Base-by-base conservation (phyloP, 352 stramenopile genomes). In the Phytophthora ohioensis region DNA sequence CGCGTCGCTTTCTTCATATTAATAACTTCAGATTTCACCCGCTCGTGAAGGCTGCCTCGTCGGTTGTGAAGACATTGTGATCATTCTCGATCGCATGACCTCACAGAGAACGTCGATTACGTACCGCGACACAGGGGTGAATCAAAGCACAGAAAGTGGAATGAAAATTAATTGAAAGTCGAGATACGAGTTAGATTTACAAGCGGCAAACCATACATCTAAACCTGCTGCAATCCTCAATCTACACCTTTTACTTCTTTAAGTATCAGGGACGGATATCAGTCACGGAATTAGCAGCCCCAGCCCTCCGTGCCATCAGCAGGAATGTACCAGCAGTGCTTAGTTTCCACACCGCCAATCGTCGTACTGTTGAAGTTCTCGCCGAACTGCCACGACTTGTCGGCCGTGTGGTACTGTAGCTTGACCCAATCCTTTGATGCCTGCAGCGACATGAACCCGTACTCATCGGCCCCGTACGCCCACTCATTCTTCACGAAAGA, bases 341-440 rank as follows among this genome's bases (percentile, higher is more conserved):
- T 60, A 5, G 60, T 67, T 4, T n/a, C 48, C 11, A 67, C 49
- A 15, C 59, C 48, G 4, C 59, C 59, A 34, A 67, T 38, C 47
- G 36, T 67, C 1, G 38, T 46, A 15, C 12, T 52, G 9, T 53
- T 39, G 34, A 64, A 47, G 27, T 64, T 56, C 34, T 59, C 53
- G 21, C 43, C 43, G 17, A 56, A 64, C 45, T 47, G 30, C 57
- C 57, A 64, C 17, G 43, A 43, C 21, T n/a, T 2, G 17, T 60
- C 60, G 11, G 60, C 21, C 30, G 60, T 60, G 49, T 60, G 60
- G 12, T 60, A 67, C 41, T 67, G 49, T n/a, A 88, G 57, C 48
- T 90, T 83, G 15, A 87, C 34, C 82, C 82, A 90, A 15, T 84
- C 69, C 13, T 79, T 81, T 12, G 75, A 84, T 3, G 79, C 67